Evolutionary conservation across 73 alveolate species (phyloP), one percentile per base, ranked within the genome.

Genomic region (Breviolum minutum): DNA sequence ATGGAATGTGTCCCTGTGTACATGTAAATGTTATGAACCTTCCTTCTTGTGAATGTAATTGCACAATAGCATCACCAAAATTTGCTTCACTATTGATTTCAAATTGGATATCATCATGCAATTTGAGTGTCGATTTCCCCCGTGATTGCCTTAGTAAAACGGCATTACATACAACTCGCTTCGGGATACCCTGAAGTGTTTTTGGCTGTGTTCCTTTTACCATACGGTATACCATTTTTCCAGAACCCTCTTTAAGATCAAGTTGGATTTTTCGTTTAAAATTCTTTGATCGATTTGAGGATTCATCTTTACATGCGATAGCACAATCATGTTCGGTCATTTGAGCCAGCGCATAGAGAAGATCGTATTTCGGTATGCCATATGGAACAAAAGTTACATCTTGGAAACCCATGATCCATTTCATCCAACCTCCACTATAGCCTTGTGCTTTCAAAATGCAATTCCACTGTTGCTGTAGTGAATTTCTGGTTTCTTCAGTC

Each of bases 21-120:
- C n/a, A n/a, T n/a, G n/a, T n/a, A n/a, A n/a, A n/a, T n/a, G n/a
- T n/a, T n/a, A n/a, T n/a, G n/a, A n/a, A n/a, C n/a, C n/a, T n/a
- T n/a, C n/a, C n/a, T n/a, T n/a, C n/a, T n/a, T n/a, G n/a, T n/a
- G n/a, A n/a, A n/a, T n/a, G n/a, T n/a, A n/a, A n/a, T n/a, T n/a
- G n/a, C n/a, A n/a, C n/a, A n/a, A n/a, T n/a, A n/a, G 88, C 88
- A 32, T 80, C 88, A 11, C 69, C 88, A 30, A 30, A 80, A 4
- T 6, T 0, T 2, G 66, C 68, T 29, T 22, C 14, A 4, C 68
- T 66, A 10, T 19, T 13, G 0, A 30, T 6, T 2, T 10, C 32
- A n/a, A 83, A 27, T 0, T 14, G 4, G 7, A 24, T 54, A 61
- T 0, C 7, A 5, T 7, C 10, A 0, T 5, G 6, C 0, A 83